phyloP scores from a whole-genome alignment of 2,329 filamentous ascomycete species.

The Penicillium brevicompactum region DNA sequence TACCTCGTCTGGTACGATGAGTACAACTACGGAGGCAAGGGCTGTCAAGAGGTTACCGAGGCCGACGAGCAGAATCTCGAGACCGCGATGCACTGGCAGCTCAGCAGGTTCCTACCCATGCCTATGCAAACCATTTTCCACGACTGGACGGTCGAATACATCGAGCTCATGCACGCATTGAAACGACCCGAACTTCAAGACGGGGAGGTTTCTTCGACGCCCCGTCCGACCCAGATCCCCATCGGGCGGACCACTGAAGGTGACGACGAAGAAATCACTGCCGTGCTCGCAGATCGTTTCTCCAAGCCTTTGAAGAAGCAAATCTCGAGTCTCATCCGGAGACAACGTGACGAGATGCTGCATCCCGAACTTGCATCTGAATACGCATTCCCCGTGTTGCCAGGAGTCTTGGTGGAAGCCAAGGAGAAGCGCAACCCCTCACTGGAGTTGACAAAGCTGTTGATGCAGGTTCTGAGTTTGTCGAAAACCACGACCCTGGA shows the following conservation, averaged over 20 bases:
- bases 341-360: constrained; percentile 84
- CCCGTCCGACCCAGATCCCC: constrained; percentile 63
- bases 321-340: constrained; percentile 76
- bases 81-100: constrained; percentile 98
- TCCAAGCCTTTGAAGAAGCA: constrained; percentile 90
- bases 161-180: constrained; percentile 86
- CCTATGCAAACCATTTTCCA: constrained; percentile 83
- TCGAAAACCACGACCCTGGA: constrained; percentile 91
- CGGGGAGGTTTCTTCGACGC: constrained; percentile 61
- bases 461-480: constrained; percentile 89
- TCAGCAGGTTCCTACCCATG: constrained; percentile 81
- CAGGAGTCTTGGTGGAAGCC: constrained; percentile 46
- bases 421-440: constrained; percentile 68
- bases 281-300: constrained; percentile 78
- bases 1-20: constrained; percentile 99
- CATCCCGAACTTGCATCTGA: constrained; percentile 86
- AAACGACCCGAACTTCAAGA: constrained; percentile 66
- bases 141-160: constrained; percentile 92
- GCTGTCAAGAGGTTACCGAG: constrained; percentile 76
- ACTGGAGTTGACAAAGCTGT: constrained; percentile 85
- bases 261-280: constrained; percentile 60
- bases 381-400: constrained; percentile 81
- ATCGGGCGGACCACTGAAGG: constrained; percentile 61
- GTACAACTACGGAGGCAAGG: constrained; percentile 97
- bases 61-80: constrained; percentile 78